Evolutionary conservation across 139 green algal species (phyloP).

Genomic region (Astrephomene gubernaculifera): DNA sequence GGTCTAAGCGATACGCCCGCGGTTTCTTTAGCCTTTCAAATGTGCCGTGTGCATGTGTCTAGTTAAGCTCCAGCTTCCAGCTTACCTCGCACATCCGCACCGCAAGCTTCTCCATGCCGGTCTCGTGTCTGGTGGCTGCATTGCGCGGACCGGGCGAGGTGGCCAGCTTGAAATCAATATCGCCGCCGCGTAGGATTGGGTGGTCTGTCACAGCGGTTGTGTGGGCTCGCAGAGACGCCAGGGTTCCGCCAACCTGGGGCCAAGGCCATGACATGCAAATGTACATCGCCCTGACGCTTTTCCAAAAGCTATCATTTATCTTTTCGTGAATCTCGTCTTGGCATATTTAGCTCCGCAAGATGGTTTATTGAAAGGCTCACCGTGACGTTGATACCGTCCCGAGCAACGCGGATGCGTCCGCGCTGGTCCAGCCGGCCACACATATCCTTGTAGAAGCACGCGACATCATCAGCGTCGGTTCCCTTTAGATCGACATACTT

Average conservation of each 20-base stretch:
- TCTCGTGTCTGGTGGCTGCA: slow-evolving; percentile 42
- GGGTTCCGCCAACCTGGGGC: slow-evolving; percentile 14
- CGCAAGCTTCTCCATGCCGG: slow-evolving; percentile 56
- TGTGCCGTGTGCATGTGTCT: no score
- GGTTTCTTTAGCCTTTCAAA: no score
- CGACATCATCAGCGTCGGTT: background rate
- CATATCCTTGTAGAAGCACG: background rate
- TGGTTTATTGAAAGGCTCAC: no score
- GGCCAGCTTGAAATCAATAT: slow-evolving; percentile 79
- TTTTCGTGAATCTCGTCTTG: no score
- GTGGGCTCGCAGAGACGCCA: slow-evolving; percentile 15
- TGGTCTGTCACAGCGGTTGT: slow-evolving; percentile 51
- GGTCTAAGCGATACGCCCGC: no score
- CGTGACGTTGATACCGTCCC: slow-evolving; percentile 51
- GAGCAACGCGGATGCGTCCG: slow-evolving; percentile 44
- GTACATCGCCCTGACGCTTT: no score
- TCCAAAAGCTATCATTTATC: no score
- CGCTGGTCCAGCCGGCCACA: slow-evolving; percentile 16
- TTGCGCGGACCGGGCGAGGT: slow-evolving; percentile 9
- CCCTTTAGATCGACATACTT: slow-evolving; percentile 25
- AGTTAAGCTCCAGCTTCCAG: slow-evolving; percentile 10
- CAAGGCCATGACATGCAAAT: no score
- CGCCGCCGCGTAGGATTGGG: slow-evolving; percentile 27
- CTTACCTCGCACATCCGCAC: slow-evolving; percentile 52
- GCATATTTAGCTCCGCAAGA: no score